A percentile compares a stretch with the other conserved stretches of the same genome.
These are phyloP conservation scores for Chaetomiaceae sp. DNA, from an alignment of 2,329 filamentous ascomycete species.

Conservation along the genomic window DNA sequence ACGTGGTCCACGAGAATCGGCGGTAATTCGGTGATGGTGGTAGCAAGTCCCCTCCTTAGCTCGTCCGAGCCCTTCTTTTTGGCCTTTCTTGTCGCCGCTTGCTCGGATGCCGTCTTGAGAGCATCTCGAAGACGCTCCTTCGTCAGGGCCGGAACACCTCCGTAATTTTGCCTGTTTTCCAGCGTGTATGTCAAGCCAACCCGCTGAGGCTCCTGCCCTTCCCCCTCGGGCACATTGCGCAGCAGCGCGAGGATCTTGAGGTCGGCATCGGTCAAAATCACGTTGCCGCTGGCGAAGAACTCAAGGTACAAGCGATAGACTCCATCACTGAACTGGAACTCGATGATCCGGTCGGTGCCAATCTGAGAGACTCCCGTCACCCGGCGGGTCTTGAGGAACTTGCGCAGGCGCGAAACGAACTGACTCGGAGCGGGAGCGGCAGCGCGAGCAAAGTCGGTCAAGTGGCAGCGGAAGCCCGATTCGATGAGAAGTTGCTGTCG, in stretches of 20 bases:
- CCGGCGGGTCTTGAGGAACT: constrained; percentile 78
- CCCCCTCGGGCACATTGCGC: constrained; percentile 71
- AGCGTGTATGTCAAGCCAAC: constrained; percentile 73
- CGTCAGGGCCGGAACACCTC: constrained; percentile 67
- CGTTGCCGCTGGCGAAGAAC: constrained; percentile 94
- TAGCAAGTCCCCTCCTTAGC: constrained; percentile 71
- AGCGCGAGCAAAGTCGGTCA: constrained; percentile 83
- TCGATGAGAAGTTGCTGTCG: constrained; percentile 90
- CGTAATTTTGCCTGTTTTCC: constrained; percentile 76
- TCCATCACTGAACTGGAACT: constrained; percentile 89
- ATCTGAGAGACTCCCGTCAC: constrained; percentile 78
- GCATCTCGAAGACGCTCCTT: constrained; percentile 64
- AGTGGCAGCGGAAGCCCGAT: constrained; percentile 90
- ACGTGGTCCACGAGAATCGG: constrained; percentile 84
- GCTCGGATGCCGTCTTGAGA: constrained; percentile 51
- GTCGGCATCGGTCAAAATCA: constrained; percentile 82
- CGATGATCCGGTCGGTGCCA: constrained; percentile 87
- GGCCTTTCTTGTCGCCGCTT: constrained; percentile 55
- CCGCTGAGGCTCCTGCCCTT: constrained; percentile 76
- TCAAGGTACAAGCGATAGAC: constrained; percentile 82
- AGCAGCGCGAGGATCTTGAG: constrained; percentile 76
- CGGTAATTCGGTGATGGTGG: constrained; percentile 81
- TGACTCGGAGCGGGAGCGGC: constrained; percentile 76
- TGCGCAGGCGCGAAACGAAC: constrained; percentile 81
- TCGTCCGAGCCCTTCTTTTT: constrained; percentile 70